These are phyloP conservation scores for Saccharomycopsis sp. DNA, from an alignment of 805 yeast genomes.

Conservation along the genomic window DNA sequence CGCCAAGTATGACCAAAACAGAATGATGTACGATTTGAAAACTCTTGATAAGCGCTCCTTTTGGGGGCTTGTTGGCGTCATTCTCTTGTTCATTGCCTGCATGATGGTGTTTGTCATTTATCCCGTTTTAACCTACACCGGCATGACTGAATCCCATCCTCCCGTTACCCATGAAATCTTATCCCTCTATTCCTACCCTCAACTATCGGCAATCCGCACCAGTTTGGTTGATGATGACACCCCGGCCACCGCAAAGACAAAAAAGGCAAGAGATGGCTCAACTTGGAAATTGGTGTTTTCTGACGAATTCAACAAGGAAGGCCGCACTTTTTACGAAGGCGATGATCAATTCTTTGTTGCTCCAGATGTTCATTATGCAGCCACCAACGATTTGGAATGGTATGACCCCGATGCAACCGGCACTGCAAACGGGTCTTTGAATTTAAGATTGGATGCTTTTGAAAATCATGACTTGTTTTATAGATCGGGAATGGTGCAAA, in stretches of 20 bases:
- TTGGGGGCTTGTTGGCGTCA: conserved; percentile 53
- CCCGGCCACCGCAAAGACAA: conserved; percentile 40
- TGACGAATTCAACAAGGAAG: conserved; percentile 85
- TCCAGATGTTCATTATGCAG: conserved; percentile 73
- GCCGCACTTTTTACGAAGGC: conserved; percentile 81
- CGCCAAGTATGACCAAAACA: conserved; percentile 69
- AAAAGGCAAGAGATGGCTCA: conserved; percentile 50
- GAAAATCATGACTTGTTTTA: conserved; percentile 70
- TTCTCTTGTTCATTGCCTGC: conserved; percentile 50
- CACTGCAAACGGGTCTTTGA: conserved; percentile 65
- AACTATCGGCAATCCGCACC: conserved; percentile 43
- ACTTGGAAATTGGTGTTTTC: conserved; percentile 73
- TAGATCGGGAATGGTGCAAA: conserved; percentile 85
- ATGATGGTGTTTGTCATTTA: conserved; percentile 63
- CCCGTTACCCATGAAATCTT: conserved; percentile 31
- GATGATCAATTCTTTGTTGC: conserved; percentile 92
- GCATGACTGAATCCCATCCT: conserved; percentile 35
- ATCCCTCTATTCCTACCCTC: conserved; percentile 42
- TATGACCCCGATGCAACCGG: conserved; percentile 85
- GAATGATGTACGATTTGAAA: conserved; percentile 56
- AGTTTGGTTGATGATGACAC: conserved; percentile 54
- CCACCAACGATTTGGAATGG: conserved; percentile 90
- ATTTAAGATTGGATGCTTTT: conserved; percentile 70
- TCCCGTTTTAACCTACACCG: conserved; percentile 81
- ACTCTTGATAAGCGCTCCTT: conserved; percentile 54